phyloP scores from a whole-genome alignment of 192 early-diverging fungal genomes.

The Coemansia umbellata region DNA sequence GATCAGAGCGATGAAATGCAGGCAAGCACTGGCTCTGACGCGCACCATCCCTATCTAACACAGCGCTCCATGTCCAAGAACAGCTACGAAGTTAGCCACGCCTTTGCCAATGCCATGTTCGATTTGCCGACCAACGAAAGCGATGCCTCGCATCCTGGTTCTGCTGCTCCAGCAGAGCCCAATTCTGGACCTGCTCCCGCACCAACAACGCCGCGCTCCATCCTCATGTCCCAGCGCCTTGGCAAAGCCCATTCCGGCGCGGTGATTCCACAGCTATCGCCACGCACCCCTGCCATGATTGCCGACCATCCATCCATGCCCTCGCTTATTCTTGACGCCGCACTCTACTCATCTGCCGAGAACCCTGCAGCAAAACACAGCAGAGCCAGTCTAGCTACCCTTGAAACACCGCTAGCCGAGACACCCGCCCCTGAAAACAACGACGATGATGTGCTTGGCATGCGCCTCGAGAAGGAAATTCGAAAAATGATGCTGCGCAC shows the following conservation, averaged over 20 bases:
- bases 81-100: conserved; percentile 35
- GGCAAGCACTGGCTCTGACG: no score
- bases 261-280: conserved; percentile 42
- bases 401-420: not conserved
- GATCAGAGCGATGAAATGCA: no score
- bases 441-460: conserved; percentile 27
- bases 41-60: conserved; percentile 18
- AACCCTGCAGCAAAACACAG: not conserved
- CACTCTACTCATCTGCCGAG: no score
- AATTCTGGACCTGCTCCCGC: not conserved
- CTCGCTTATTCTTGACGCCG: conserved; percentile 20
- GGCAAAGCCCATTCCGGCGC: conserved; percentile 35
- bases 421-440: not conserved
- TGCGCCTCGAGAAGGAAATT: conserved; percentile 36
- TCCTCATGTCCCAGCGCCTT: conserved; percentile 48
- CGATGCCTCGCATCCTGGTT: not conserved
- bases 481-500: conserved; percentile 40
- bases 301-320: conserved; percentile 7
- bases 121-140: no score
- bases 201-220: conserved; percentile 21
- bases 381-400: not conserved
- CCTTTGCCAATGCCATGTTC: conserved; percentile 38
- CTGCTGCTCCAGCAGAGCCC: not conserved
- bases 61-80: conserved; percentile 22
- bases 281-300: conserved; percentile 4